Conservation (phyloP, 129 eudicot species). For the sunflower (Helianthus annuus) region DNA sequence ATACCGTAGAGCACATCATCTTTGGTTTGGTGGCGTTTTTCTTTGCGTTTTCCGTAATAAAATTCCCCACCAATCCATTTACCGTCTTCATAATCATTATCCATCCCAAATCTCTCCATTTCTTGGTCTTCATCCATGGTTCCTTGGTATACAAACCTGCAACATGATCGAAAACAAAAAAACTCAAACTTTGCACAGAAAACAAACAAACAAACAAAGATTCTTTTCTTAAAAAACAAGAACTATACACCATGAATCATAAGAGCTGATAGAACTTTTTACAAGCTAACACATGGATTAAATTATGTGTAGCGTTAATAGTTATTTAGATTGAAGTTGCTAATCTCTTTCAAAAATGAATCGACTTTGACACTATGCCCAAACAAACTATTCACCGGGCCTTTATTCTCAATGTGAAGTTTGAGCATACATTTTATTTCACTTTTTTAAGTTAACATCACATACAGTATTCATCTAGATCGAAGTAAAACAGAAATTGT, state of each 20-base stretch:
- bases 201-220: not conserved
- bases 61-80: conserved; percentile 87
- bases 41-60: conserved; percentile 60
- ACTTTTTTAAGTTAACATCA: not conserved
- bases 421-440: not conserved
- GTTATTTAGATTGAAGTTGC: not conserved
- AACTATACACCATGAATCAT: not conserved
- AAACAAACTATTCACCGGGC: not conserved
- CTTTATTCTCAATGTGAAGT: not conserved
- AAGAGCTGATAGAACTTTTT: not conserved
- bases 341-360: conserved; percentile 2
- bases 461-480: not conserved
- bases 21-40: conserved; percentile 58
- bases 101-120: conserved; percentile 86
- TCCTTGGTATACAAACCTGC: conserved; percentile 18
- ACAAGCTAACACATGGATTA: not conserved
- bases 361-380: not conserved
- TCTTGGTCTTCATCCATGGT: conserved; percentile 85
- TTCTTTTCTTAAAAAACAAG: not conserved
- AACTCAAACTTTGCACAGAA: not conserved
- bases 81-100: conserved; percentile 79
- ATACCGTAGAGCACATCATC: conserved; percentile 83
- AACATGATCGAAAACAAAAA: conserved; percentile 20
- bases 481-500: not conserved
- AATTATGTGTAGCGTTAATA: not conserved